Percentiles rank a stretch among this genome's conserved stretches.
These are phyloP conservation scores for Lachnellula hyalina DNA, from an alignment of 2,329 filamentous ascomycete species.

Conservation along the genomic window DNA sequence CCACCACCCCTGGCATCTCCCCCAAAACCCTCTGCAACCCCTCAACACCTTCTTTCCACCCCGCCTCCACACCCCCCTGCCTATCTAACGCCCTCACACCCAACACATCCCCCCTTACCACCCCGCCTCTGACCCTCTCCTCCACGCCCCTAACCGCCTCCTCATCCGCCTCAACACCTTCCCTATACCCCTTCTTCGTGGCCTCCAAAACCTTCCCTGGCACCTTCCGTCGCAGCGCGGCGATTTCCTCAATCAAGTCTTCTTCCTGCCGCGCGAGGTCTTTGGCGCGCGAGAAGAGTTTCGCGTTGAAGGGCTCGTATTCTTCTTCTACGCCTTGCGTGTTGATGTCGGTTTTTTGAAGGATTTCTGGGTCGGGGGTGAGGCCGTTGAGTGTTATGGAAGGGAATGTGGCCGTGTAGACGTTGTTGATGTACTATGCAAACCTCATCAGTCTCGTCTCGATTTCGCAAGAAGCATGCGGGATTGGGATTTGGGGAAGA, in stretches of 20 bases:
- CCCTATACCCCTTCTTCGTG: slow-evolving; percentile 20
- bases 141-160: slow-evolving; percentile 10
- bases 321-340: slow-evolving; percentile 32
- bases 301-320: slow-evolving; percentile 57
- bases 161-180: slow-evolving; percentile 21
- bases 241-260: slow-evolving; percentile 59
- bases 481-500: background rate
- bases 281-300: slow-evolving; percentile 53
- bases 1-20: slow-evolving; percentile 57
- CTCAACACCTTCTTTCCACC: slow-evolving; percentile 44
- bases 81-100: slow-evolving; percentile 38
- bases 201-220: slow-evolving; percentile 16
- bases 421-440: slow-evolving; percentile 55
- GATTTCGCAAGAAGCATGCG: background rate
- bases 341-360: slow-evolving; percentile 1
- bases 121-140: slow-evolving; percentile 10
- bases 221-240: slow-evolving; percentile 33
- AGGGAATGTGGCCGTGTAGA: slow-evolving; percentile 52
- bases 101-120: slow-evolving; percentile 21
- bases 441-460: background rate
- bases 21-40: slow-evolving; percentile 49
- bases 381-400: slow-evolving; percentile 60
- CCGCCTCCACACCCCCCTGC: slow-evolving; percentile 42
- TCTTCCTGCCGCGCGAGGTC: slow-evolving; percentile 58
- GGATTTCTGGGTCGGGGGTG: slow-evolving; percentile 36